Evolutionary conservation across 2,329 filamentous ascomycete genomes (phyloP).

Genomic region (Paraphoma chrysanthemicola): DNA sequence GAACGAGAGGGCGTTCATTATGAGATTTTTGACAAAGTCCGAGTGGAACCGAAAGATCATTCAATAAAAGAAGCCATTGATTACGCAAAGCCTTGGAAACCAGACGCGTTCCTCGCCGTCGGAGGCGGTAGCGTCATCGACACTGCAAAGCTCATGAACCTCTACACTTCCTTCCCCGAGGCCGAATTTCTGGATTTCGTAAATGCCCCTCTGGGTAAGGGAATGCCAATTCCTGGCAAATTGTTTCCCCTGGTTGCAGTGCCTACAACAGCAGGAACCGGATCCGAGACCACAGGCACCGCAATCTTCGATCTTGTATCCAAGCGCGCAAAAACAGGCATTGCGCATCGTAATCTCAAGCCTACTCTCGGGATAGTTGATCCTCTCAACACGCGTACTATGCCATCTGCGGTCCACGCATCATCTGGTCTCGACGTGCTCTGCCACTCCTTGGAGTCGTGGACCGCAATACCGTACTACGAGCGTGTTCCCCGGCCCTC

Average conservation of each 20-base stretch:
- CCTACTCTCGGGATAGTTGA: slow-evolving; percentile 89
- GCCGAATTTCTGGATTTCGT: slow-evolving; percentile 98
- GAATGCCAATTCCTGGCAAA: slow-evolving; percentile 73
- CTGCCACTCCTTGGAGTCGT: slow-evolving; percentile 93
- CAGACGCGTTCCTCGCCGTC: slow-evolving; percentile 92
- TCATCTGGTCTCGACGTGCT: slow-evolving; percentile 92
- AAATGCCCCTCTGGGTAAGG: slow-evolving; percentile 90
- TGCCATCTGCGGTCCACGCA: slow-evolving; percentile 93
- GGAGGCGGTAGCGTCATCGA: slow-evolving; percentile 95
- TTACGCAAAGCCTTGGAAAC: slow-evolving; percentile 78
- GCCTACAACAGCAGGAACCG: slow-evolving; percentile 85
- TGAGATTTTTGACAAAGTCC: slow-evolving; percentile 79
- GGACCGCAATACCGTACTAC: slow-evolving; percentile 95
- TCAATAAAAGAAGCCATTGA: slow-evolving; percentile 89
- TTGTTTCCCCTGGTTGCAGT: slow-evolving; percentile 81
- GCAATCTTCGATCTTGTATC: slow-evolving; percentile 96
- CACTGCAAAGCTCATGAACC: slow-evolving; percentile 98
- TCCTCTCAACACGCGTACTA: slow-evolving; percentile 90
- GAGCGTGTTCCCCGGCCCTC: slow-evolving; percentile 82
- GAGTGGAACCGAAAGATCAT: slow-evolving; percentile 92
- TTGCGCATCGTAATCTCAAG: slow-evolving; percentile 94
- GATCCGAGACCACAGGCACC: slow-evolving; percentile 94
- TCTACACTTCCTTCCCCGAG: slow-evolving; percentile 89
- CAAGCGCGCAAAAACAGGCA: slow-evolving; percentile 91
- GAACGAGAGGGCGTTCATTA: slow-evolving; percentile 80